These are phyloP conservation scores for Balakata baccata DNA, from an alignment of 345 rosid genomes.

Conservation along the genomic window DNA sequence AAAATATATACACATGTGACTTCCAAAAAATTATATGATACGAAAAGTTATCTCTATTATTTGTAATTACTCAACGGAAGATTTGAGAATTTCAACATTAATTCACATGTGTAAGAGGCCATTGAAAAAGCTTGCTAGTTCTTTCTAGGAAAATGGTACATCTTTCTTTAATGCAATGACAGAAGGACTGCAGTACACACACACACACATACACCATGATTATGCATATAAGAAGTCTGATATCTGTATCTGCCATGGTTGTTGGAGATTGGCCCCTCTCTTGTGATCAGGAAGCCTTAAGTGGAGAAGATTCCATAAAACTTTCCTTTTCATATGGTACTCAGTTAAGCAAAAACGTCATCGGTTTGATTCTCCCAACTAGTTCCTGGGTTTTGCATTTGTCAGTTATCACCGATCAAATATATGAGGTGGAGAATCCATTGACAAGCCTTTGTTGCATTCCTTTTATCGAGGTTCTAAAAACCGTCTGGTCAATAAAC, in stretches of 20 bases:
- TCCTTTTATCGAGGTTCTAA: too few species aligned
- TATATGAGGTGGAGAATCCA: constrained; percentile 17
- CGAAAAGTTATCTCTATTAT: not conserved
- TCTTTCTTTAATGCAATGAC: not conserved
- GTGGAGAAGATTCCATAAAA: constrained; percentile 36
- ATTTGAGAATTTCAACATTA: too few species aligned
- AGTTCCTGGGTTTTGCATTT: constrained; percentile 21
- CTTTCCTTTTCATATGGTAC: constrained; percentile 26
- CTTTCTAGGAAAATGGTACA: not conserved
- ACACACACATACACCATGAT: not conserved
- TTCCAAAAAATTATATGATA: not conserved
- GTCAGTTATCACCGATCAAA: constrained; percentile 31
- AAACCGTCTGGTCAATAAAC: too few species aligned
- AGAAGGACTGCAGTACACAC: not conserved
- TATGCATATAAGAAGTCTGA: not conserved
- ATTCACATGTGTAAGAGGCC: not conserved
- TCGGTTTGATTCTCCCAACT: constrained; percentile 22
- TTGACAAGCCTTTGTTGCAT: constrained; percentile 24
- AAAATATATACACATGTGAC: not conserved
- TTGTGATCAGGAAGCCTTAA: constrained; percentile 15
- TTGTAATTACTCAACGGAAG: not conserved
- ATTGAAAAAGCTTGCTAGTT: not conserved
- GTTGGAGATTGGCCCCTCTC: constrained; percentile 27
- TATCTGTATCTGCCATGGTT: not conserved
- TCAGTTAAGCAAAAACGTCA: constrained; percentile 23